Percentiles rank a stretch among this genome's conserved stretches.
phyloP scores from a whole-genome alignment of 2,329 filamentous ascomycete genomes.

The Coniochaeta ligniaria region DNA sequence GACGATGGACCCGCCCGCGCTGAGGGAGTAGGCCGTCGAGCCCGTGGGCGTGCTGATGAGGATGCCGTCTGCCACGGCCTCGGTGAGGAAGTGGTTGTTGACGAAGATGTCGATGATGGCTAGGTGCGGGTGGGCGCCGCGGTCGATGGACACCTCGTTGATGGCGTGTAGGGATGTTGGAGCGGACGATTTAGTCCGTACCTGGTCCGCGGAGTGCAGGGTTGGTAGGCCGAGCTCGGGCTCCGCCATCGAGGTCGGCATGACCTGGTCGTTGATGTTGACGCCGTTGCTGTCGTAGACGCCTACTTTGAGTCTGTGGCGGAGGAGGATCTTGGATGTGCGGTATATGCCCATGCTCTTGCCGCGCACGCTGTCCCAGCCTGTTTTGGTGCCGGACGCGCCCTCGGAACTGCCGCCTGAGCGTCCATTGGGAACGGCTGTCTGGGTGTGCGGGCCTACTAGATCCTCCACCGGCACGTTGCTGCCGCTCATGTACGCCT shows the following conservation, averaged over 20 bases:
- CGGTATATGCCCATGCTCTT: slow-evolving; percentile 73
- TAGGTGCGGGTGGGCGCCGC: slow-evolving; percentile 82
- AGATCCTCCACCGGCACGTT: slow-evolving; percentile 39
- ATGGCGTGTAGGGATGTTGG: slow-evolving; percentile 58
- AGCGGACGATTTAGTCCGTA: slow-evolving; percentile 6
- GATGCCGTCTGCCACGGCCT: slow-evolving; percentile 92
- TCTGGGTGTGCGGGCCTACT: slow-evolving; percentile 30
- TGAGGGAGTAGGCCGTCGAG: slow-evolving; percentile 92
- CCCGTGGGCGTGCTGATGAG: slow-evolving; percentile 91
- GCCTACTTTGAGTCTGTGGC: slow-evolving; percentile 80
- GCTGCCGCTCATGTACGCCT: slow-evolving; percentile 78
- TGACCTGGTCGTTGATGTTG: slow-evolving; percentile 47
- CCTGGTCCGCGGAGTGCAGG: slow-evolving; percentile 4
- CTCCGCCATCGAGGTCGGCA: slow-evolving; percentile 37
- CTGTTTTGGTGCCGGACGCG: slow-evolving; percentile 14
- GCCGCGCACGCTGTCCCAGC: slow-evolving; percentile 69
- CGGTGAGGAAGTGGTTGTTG: slow-evolving; percentile 82
- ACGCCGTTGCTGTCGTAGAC: slow-evolving; percentile 65
- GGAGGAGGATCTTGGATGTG: slow-evolving; percentile 73
- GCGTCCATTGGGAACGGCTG: slow-evolving; percentile 14
- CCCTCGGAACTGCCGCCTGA: neutral
- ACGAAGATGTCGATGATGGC: slow-evolving; percentile 89
- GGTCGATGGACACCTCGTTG: slow-evolving; percentile 92
- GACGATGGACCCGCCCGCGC: slow-evolving; percentile 84
- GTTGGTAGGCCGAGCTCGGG: slow-evolving; percentile 11